Conservation (phyloP, 2,329 filamentous ascomycete species). For the Myriosclerotinia curreyana region DNA sequence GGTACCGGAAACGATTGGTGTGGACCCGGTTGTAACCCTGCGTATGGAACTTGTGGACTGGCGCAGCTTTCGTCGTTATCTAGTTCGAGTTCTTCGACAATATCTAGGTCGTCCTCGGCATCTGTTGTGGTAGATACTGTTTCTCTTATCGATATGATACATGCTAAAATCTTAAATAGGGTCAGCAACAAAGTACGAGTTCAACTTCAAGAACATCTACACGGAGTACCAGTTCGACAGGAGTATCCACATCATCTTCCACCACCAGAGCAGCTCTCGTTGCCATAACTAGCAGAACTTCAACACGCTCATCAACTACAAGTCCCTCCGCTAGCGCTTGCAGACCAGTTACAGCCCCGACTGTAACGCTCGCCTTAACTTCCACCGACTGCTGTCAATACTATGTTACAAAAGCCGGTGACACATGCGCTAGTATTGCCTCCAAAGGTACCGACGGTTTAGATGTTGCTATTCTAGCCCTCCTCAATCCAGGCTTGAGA, state of each 20-base stretch:
- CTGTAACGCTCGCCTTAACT: neutral
- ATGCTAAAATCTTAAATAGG: constrained; percentile 4
- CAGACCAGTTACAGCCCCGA: neutral
- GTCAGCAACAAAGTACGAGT: neutral
- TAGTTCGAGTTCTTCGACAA: neutral
- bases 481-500: constrained; percentile 7
- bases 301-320: neutral
- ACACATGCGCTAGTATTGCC: constrained; percentile 8
- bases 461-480: neutral
- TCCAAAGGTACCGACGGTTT: neutral
- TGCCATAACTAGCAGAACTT: neutral
- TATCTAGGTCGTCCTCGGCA: constrained; percentile 1
- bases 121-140: neutral
- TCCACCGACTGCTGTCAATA: constrained; percentile 2
- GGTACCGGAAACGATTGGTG: neutral
- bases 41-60: constrained; percentile 6
- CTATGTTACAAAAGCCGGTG: neutral
- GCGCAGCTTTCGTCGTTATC: neutral
- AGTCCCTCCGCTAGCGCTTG: neutral
- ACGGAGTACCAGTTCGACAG: neutral
- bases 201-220: neutral
- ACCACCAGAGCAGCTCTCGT: neutral
- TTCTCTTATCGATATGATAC: neutral
- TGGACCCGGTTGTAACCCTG: neutral
- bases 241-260: neutral